Evolutionary conservation across 352 stramenopile genomes (phyloP).

Genomic region (Pythium biforme): DNA sequence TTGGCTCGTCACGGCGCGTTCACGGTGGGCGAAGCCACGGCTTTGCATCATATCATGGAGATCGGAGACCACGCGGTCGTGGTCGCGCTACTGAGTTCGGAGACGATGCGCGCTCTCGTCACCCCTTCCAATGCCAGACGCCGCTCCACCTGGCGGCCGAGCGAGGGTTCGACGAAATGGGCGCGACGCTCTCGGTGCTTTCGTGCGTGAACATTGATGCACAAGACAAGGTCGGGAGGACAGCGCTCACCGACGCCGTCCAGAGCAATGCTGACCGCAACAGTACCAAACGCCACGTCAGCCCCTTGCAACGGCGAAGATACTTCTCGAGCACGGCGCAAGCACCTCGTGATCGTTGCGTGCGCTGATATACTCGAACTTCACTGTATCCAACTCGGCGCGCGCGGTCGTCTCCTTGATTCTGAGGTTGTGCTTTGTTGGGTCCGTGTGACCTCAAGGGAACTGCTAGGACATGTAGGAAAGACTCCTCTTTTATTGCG

Average conservation of each 20-base stretch:
- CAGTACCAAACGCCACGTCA: background rate
- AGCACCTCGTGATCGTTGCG: no score
- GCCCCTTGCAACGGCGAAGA: background rate
- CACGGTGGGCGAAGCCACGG: background rate
- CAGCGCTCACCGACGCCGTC: constrained; percentile 2
- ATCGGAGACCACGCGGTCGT: background rate
- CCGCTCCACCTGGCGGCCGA: background rate
- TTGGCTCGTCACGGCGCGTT: background rate
- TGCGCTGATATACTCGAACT: no score
- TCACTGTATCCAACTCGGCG: no score
- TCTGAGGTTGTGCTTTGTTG: no score
- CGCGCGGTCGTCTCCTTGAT: no score
- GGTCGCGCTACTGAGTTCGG: background rate
- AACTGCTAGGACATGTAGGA: no score
- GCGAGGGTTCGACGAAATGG: background rate
- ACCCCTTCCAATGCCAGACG: background rate
- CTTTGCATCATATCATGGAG: background rate
- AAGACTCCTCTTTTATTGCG: no score
- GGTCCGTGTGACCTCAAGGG: no score
- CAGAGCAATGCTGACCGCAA: background rate
- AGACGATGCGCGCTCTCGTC: background rate
- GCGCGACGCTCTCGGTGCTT: background rate
- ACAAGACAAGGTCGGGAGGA: background rate
- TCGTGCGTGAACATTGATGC: constrained; percentile 11
- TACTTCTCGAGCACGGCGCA: background rate